Percentiles rank a stretch among this genome's conserved stretches.
Conservation (phyloP, 768 basidiomycete species). For the Tricholoma bakamatsutake region DNA sequence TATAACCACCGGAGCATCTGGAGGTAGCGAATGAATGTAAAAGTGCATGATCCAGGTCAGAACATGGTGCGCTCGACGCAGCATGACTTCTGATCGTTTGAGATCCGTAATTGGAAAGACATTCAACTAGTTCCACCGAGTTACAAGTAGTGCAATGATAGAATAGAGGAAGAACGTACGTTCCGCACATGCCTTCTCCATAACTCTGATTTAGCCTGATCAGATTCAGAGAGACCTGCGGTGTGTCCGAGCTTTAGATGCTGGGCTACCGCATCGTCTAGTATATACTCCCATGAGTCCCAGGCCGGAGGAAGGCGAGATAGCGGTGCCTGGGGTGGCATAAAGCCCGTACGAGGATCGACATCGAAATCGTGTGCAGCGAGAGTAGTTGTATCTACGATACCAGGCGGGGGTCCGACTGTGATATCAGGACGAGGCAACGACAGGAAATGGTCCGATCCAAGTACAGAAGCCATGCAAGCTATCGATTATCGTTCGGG, state of each 20-base stretch:
- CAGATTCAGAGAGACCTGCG: slow-evolving; percentile 28
- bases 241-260: slow-evolving; percentile 51
- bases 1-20: slow-evolving; percentile 48
- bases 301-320: slow-evolving; percentile 49
- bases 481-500: too few relatives aligned
- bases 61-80: slow-evolving; percentile 67
- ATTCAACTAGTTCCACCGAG: slow-evolving; percentile 37
- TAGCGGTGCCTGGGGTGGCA: slow-evolving; percentile 73
- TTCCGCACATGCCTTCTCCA: slow-evolving; percentile 43
- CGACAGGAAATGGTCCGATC: slow-evolving; percentile 14
- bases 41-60: slow-evolving; percentile 75
- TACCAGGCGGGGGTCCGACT: slow-evolving; percentile 10
- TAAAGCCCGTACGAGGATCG: slow-evolving; percentile 86
- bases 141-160: background rate
- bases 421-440: slow-evolving; percentile 14
- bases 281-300: slow-evolving; percentile 57
- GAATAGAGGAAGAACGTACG: slow-evolving; percentile 23
- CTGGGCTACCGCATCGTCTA: slow-evolving; percentile 38
- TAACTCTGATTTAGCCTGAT: slow-evolving; percentile 31
- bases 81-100: slow-evolving; percentile 24
- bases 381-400: slow-evolving; percentile 29
- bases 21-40: slow-evolving; percentile 67
- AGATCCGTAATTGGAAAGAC: slow-evolving; percentile 43
- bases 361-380: slow-evolving; percentile 89
- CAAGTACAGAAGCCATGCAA: background rate